phyloP scores from a whole-genome alignment of 805 yeast genomes.

The Wickerhamiella occidentalis region DNA sequence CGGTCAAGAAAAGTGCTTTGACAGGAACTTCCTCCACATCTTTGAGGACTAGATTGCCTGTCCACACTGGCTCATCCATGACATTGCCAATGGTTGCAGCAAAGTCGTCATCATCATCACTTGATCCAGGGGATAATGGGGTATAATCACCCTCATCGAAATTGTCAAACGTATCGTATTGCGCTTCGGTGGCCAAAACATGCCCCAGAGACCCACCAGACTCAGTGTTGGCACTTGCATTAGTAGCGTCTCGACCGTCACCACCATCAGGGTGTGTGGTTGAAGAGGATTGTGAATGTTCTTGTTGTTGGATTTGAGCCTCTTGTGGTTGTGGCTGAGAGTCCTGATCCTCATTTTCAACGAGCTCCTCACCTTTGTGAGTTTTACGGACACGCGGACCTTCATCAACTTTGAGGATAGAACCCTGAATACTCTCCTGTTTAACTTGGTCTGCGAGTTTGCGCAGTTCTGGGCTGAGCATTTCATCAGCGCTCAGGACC shows the following conservation, averaged over 20 bases:
- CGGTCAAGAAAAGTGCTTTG: constrained; percentile 31
- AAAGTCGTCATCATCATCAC: constrained; percentile 29
- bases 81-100: constrained; percentile 24
- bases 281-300: constrained; percentile 6
- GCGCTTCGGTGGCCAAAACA: constrained; percentile 6
- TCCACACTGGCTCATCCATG: constrained; percentile 29
- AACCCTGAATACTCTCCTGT: constrained; percentile 52
- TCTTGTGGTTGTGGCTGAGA: constrained; percentile 2
- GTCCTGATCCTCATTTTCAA: constrained; percentile 30
- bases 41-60: constrained; percentile 39
- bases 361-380: constrained; percentile 79
- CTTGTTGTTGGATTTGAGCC: constrained; percentile 10
- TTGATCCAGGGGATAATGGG: constrained; percentile 15
- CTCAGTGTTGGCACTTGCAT: neutral
- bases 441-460: constrained; percentile 59
- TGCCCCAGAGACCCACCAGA: neutral
- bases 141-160: neutral
- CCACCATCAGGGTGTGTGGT: neutral
- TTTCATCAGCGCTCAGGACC: constrained; percentile 55
- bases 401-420: constrained; percentile 49
- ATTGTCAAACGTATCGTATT: constrained; percentile 1
- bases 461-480: constrained; percentile 64
- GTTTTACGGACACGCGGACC: constrained; percentile 64
- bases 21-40: constrained; percentile 37
- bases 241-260: neutral